Conservation (phyloP, 2,329 filamentous ascomycete species). For the Pseudogymnoascus destructans region DNA sequence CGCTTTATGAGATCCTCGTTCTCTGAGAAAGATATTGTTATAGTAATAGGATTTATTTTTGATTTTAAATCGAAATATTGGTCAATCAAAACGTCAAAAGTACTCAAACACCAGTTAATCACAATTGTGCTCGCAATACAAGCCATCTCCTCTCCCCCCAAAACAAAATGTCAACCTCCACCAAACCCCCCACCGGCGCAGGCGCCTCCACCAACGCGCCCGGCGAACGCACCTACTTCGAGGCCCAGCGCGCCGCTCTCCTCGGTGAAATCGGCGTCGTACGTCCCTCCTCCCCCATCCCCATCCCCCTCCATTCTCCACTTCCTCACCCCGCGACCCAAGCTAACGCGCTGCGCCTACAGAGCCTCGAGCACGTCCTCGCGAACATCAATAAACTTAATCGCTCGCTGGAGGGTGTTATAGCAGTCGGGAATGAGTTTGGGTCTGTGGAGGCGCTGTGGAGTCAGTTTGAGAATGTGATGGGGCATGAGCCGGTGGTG, state of each 20-base stretch:
- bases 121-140: too few species aligned
- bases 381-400: conserved; percentile 95
- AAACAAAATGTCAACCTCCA: conserved; percentile 19
- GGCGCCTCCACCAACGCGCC: conserved; percentile 13
- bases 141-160: neutral
- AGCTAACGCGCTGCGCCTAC: conserved; percentile 1
- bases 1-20: too few species aligned
- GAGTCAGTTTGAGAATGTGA: conserved; percentile 94
- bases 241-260: conserved; percentile 60
- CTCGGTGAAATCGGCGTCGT: conserved; percentile 63
- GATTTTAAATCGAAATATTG: too few species aligned
- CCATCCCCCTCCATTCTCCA: neutral
- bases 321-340: neutral
- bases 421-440: conserved; percentile 90
- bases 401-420: conserved; percentile 78
- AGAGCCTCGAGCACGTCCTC: conserved; percentile 78
- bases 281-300: conserved; percentile 16
- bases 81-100: too few species aligned
- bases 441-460: conserved; percentile 92
- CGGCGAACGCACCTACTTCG: conserved; percentile 51
- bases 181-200: conserved; percentile 14
- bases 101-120: too few species aligned
- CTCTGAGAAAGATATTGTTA: too few species aligned
- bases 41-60: too few species aligned
- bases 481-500: conserved; percentile 54